These are phyloP conservation scores for Fusarium secorum DNA, from an alignment of 2,329 filamentous ascomycete species.

Conservation along the genomic window DNA sequence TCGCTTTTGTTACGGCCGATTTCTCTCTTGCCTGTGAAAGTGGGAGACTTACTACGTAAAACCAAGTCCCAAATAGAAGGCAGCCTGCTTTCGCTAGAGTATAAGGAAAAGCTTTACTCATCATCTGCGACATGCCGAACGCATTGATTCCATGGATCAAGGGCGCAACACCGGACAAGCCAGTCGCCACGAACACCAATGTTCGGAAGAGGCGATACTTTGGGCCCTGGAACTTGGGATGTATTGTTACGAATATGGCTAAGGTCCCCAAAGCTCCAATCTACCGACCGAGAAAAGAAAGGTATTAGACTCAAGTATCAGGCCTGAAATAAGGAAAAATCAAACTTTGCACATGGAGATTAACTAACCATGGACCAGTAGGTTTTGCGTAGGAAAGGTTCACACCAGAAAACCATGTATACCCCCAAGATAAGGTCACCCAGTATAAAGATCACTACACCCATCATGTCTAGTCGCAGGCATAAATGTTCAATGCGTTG, in stretches of 20 bases:
- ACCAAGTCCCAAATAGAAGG: background rate
- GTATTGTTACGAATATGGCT: background rate
- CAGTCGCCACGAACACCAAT: background rate
- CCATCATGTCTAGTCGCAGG: background rate
- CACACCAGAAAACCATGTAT: background rate
- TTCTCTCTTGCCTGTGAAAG: background rate
- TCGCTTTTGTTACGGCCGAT: background rate
- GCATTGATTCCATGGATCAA: background rate
- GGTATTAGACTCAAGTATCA: background rate
- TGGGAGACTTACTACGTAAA: background rate
- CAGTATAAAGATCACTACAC: background rate
- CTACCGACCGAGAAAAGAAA: background rate
- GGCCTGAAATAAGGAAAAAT: too few species aligned
- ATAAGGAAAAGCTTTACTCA: background rate
- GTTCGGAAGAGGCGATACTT: background rate
- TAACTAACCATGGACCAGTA: background rate
- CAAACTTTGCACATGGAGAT: too few species aligned
- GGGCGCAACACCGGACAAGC: background rate
- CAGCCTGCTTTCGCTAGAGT: background rate
- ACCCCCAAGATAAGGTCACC: background rate
- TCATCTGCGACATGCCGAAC: background rate
- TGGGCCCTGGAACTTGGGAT: background rate
- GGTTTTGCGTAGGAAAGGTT: background rate
- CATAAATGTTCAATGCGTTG: background rate
- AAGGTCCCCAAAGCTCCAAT: background rate